Evolutionary conservation across 192 early-diverging fungal species (phyloP), one percentile per base, ranked within the genome.

Genomic region (Linnemannia schmuckeri): DNA sequence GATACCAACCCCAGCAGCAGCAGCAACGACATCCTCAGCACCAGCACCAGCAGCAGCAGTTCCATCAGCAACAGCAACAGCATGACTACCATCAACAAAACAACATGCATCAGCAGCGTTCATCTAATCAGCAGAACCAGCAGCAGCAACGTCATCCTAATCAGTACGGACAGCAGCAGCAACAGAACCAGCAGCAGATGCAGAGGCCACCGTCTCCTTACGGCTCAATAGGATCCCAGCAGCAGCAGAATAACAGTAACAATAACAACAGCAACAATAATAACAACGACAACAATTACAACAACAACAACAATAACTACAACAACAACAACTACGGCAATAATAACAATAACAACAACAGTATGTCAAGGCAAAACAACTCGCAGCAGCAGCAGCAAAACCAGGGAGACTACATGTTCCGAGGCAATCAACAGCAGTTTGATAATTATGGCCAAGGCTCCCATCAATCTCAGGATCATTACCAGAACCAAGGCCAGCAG

Each of bases 111-210:
- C 74, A 33, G 20, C 74, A 49, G 22, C 55, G 52, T 40, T 37
- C 54, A 17, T 38, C 46, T 22, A 52, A 55, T 52, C 75, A 55
- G 38, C 75, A 18, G n/a, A 38, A 76, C n/a, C 57, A 61, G 24
- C 57, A n/a, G 35, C 75, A 76, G 40, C 75, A 63, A 22, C 54
- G 73, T 42, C 73, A 74, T 47, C 42, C 47, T 18, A 74, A 52
- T 74, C 76, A 68, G 10, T 42, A 69, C 40, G 40, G 24, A n/a
- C 57, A 77, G 38, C 76, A 77, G 0, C 75, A 76, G 57, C 75
- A 76, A 57, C 40, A 57, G 41, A 52, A 52, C 49, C 55, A 63
- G 18, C 55, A 61, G 20, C 73, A 75, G 73, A 15, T 76, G 37
- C 66, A 38, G 33, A 33, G 76, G 61, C 24, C n/a, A 9, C n/a